A percentile compares a stretch with the other conserved stretches of the same genome.
Conservation (phyloP, 371 early-diverging fungal species). For the Chytridiales sp. region DNA sequence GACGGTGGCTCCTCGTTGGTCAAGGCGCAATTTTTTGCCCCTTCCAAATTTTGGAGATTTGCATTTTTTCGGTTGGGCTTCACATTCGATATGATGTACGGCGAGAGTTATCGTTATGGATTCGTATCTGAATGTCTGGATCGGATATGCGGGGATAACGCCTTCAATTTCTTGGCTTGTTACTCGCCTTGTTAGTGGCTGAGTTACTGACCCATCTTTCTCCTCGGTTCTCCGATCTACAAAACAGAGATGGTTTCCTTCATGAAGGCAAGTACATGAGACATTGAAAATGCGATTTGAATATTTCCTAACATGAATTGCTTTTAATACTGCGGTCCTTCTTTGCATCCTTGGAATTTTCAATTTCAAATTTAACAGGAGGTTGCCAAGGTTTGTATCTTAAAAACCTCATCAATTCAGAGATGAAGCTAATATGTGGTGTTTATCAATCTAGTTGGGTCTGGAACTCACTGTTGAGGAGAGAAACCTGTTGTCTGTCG, state of each 20-base stretch:
- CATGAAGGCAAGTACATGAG: slow-evolving; percentile 72
- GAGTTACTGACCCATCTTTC: too few species aligned
- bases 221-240: slow-evolving; percentile 2
- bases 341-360: neutral
- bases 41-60: neutral
- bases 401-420: neutral
- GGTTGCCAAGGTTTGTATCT: slow-evolving; percentile 51
- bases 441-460: slow-evolving; percentile 44
- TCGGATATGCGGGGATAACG: too few species aligned
- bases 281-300: slow-evolving; percentile 61
- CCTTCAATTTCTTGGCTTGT: too few species aligned
- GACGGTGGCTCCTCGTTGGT: neutral
- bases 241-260: slow-evolving; percentile 88
- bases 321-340: neutral
- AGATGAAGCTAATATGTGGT: neutral
- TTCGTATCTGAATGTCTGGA: too few species aligned
- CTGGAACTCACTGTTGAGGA: slow-evolving; percentile 93
- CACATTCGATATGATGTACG: too few species aligned
- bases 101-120: too few species aligned
- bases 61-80: too few species aligned
- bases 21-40: neutral
- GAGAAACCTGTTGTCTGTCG: slow-evolving; percentile 98
- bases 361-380: slow-evolving; percentile 38
- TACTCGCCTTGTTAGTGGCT: too few species aligned
- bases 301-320: slow-evolving; percentile 7